phyloP scores from a whole-genome alignment of 108 stramenopile genomes.

The Nannochloropsis salina region DNA sequence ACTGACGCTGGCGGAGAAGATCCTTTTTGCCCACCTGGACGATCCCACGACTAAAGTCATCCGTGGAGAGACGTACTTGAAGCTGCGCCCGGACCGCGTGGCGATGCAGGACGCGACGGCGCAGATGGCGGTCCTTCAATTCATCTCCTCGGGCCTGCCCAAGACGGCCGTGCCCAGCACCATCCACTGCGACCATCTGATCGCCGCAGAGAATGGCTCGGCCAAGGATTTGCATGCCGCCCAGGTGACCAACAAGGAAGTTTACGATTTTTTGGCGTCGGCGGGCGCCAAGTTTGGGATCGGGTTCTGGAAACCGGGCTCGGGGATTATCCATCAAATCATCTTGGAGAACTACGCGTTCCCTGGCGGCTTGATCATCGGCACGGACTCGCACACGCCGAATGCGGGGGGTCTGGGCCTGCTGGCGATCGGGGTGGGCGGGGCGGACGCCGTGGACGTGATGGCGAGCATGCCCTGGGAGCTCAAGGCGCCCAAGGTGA shows the following conservation, averaged over 20 bases:
- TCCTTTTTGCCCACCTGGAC: constrained; percentile 53
- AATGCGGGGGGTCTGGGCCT: constrained; percentile 55
- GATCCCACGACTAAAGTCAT: constrained; percentile 38
- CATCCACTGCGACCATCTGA: constrained; percentile 56
- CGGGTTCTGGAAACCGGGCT: constrained; percentile 54
- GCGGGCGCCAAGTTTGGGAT: constrained; percentile 53
- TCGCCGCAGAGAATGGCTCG: constrained; percentile 52
- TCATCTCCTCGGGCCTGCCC: constrained; percentile 55
- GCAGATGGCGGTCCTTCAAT: constrained; percentile 56
- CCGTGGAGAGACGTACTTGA: constrained; percentile 53
- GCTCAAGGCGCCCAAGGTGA: constrained; percentile 56
- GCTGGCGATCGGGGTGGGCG: constrained; percentile 53
- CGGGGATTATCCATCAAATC: constrained; percentile 54
- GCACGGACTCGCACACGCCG: constrained; percentile 55
- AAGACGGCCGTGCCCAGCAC: constrained; percentile 51
- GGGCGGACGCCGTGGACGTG: constrained; percentile 54
- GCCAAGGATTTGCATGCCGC: constrained; percentile 43
- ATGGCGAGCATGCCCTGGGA: constrained; percentile 56
- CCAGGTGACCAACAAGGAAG: constrained; percentile 29
- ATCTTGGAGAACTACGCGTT: constrained; percentile 57
- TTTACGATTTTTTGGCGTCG: constrained; percentile 52
- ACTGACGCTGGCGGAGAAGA: constrained; percentile 52
- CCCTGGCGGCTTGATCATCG: constrained; percentile 55
- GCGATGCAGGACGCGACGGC: constrained; percentile 57
- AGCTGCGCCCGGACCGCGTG: constrained; percentile 53